Evolutionary conservation across 805 yeast species (phyloP).

Genomic region (Kockiozyma suomiensis): DNA sequence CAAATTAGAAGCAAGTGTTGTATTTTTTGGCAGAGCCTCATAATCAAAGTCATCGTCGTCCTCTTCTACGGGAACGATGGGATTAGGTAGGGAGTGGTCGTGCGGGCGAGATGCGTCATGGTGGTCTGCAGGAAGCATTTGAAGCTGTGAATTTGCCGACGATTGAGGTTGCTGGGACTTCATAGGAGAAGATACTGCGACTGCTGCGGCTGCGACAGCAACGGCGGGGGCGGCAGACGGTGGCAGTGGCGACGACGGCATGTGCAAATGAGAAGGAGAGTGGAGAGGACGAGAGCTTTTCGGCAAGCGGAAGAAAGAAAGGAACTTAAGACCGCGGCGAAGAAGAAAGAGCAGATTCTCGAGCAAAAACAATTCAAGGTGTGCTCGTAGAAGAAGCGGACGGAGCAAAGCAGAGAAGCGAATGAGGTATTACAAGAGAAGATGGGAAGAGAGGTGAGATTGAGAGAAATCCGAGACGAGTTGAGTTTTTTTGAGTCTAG

Average conservation of each 20-base stretch:
- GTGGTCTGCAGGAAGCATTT: conserved; percentile 12
- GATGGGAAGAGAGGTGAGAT: neutral
- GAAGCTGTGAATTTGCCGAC: conserved; percentile 4
- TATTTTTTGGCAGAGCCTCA: conserved; percentile 86
- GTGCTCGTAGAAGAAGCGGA: neutral
- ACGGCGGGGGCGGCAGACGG: conserved; percentile 12
- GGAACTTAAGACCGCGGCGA: neutral
- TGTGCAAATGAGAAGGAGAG: neutral
- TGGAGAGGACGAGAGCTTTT: neutral
- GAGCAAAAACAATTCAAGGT: too few relatives aligned
- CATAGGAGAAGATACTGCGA: conserved; percentile 4
- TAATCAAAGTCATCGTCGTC: conserved; percentile 59
- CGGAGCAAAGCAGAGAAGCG: neutral
- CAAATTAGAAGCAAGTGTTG: conserved; percentile 79
- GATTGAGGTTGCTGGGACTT: neutral
- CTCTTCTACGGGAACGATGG: conserved; percentile 8
- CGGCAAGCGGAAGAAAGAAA: neutral
- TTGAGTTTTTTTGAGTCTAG: neutral
- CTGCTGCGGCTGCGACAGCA: conserved; percentile 12
- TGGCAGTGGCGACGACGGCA: conserved; percentile 6
- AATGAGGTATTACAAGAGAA: neutral
- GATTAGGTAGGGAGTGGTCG: conserved; percentile 6
- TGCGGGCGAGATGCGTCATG: conserved; percentile 6
- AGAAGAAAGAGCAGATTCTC: neutral
- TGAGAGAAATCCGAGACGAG: neutral